A percentile compares a stretch with the other conserved stretches of the same genome.
Conservation (phyloP, 116 monocot species). For the Papilionanthe hybrid region DNA sequence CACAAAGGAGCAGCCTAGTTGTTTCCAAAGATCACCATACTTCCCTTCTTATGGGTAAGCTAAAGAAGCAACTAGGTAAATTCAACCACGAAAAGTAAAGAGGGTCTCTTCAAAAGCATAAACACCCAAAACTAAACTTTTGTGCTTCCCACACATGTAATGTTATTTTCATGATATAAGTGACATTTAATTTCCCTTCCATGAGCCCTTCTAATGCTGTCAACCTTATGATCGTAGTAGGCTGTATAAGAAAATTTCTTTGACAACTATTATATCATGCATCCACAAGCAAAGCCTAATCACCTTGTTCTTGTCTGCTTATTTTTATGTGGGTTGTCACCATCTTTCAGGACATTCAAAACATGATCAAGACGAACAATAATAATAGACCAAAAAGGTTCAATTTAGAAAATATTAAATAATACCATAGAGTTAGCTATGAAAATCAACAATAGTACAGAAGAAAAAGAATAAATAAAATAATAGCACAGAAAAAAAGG, state of each 20-base stretch:
- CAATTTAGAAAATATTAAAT: neutral
- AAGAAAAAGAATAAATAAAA: too few species aligned
- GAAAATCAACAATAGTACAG: neutral
- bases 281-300: neutral
- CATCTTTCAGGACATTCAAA: neutral
- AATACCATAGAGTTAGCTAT: neutral
- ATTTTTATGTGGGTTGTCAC: neutral
- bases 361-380: neutral
- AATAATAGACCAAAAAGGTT: neutral
- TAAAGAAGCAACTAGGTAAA: neutral
- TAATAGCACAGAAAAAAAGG: neutral
- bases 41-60: neutral
- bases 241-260: neutral
- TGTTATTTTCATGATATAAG: neutral
- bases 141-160: neutral
- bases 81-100: neutral
- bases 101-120: neutral
- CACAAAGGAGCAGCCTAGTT: neutral
- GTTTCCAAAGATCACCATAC: neutral
- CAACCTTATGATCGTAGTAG: neutral
- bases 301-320: neutral
- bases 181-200: neutral
- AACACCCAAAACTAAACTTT: neutral
- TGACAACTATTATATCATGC: neutral
- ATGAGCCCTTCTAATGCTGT: neutral